A percentile compares a stretch with the other conserved stretches of the same genome.
These are phyloP conservation scores for Penstemon davidsonii DNA, from an alignment of 257 asterid genomes.

Conservation along the genomic window DNA sequence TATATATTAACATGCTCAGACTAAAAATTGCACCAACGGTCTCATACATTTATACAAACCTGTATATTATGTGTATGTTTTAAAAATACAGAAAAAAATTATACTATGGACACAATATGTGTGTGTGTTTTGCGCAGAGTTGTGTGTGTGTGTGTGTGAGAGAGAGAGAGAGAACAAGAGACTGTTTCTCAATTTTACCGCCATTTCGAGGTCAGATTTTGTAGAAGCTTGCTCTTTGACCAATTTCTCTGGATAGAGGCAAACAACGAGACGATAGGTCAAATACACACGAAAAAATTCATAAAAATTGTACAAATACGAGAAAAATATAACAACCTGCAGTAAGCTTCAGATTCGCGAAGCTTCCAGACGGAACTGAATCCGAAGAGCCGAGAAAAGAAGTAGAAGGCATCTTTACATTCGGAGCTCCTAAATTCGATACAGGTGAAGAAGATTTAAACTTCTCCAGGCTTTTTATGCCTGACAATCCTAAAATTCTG, in stretches of 20 bases:
- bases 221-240: slow-evolving; percentile 96
- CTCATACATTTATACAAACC: slow-evolving; percentile 18
- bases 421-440: slow-evolving; percentile 49
- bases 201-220: slow-evolving; percentile 72
- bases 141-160: no score
- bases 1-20: background rate
- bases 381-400: slow-evolving; percentile 50
- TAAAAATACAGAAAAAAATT: background rate
- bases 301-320: background rate
- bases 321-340: slow-evolving; percentile 54
- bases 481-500: slow-evolving; percentile 64
- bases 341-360: slow-evolving; percentile 79
- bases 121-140: background rate
- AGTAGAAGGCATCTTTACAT: slow-evolving; percentile 40
- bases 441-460: slow-evolving; percentile 44
- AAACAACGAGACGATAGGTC: slow-evolving; percentile 20
- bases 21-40: slow-evolving; percentile 1
- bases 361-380: slow-evolving; percentile 67
- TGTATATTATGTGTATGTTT: slow-evolving; percentile 2
- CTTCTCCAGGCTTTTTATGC: slow-evolving; percentile 67
- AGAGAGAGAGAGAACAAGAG: background rate
- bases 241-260: slow-evolving; percentile 63
- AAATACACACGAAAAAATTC: background rate
- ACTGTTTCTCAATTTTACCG: slow-evolving; percentile 48
- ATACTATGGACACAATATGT: slow-evolving; percentile 12